Evolutionary conservation across 106 monocot genomes (phyloP), one percentile per base, ranked within the genome.

Genomic region (Hemerocallis citrina): DNA sequence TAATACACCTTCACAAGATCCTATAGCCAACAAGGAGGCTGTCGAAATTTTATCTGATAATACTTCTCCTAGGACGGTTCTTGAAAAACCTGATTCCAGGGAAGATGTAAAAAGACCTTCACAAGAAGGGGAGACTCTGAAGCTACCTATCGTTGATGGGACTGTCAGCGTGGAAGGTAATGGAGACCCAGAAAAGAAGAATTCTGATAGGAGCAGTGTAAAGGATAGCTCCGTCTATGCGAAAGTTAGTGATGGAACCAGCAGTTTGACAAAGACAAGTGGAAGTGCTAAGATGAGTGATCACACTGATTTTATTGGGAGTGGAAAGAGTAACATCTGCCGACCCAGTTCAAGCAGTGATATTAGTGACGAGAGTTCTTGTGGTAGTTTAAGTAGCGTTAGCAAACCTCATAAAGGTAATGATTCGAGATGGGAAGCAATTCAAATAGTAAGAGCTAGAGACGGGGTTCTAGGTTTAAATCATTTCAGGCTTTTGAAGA

Each of bases 401-500:
- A 80, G 43, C 56, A 80, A 80, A 65, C 80, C 80, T 56, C 80
- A 75, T 39, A 80, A 74, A 44, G 44, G 64, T 17, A 80, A 75
- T 57, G 80, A 80, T 71, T 71, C 71, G 4, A 75, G 75, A 55
- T 80, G 75, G 74, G 80, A 80, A 72, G 70, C 74, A 22, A 71
- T 80, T 61, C 69, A 64, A 57, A 47, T 51, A 23, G 57, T 75
- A 1, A 51, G 64, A 3, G 49, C 68, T 48, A 62, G 68, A 47
- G 78, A 84, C 54, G 79, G 79, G 16, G 41, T 64, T 16, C 43
- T 84, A 4, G 75, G 83, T 56, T 70, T 84, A 47, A 79, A 52
- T 59, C 83, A 84, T 64, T 84, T 84, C 57, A 57, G 79, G 68
- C 71, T 84, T 31, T 58, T 84, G 27, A 79, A 68, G 67, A 66